These are phyloP conservation scores for Penicillium paxilli DNA, from an alignment of 495 filamentous ascomycete species.

Conservation along the genomic window DNA sequence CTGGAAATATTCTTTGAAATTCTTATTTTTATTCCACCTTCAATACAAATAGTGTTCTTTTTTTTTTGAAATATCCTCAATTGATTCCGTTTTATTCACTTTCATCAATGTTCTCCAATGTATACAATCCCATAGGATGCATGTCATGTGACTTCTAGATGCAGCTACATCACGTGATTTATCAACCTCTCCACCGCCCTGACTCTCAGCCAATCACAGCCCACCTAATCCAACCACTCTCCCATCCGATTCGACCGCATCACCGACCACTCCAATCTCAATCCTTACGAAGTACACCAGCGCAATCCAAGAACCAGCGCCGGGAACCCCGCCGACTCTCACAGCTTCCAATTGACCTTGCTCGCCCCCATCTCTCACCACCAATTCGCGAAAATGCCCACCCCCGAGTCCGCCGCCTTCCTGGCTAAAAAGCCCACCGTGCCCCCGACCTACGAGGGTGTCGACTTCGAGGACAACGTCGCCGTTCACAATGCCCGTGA, in stretches of 20 bases:
- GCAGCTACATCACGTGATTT: neutral
- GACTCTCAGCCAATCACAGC: slow-evolving; percentile 18
- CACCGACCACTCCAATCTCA: slow-evolving; percentile 5
- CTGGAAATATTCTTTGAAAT: neutral
- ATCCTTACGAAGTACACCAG: slow-evolving; percentile 1
- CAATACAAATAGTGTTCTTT: neutral
- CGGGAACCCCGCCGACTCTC: neutral
- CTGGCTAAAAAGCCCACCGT: slow-evolving; percentile 93
- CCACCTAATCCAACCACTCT: slow-evolving; percentile 21
- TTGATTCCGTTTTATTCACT: neutral
- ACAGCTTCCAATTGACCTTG: slow-evolving; percentile 4
- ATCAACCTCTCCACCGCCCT: slow-evolving; percentile 19
- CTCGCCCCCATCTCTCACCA: neutral
- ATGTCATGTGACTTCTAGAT: neutral
- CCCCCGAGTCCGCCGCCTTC: slow-evolving; percentile 89
- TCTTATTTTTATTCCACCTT: neutral
- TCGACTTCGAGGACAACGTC: slow-evolving; percentile 92
- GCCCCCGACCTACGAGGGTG: slow-evolving; percentile 91
- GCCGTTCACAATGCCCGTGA: slow-evolving; percentile 92
- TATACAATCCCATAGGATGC: neutral
- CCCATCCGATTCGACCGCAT: slow-evolving; percentile 22
- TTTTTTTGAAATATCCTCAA: no score
- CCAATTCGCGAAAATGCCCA: slow-evolving; percentile 62
- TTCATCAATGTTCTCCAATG: neutral
- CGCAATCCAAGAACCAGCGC: neutral